Conservation (phyloP, 768 basidiomycete genomes). For the Rhodosporidiobolus odoratus region DNA sequence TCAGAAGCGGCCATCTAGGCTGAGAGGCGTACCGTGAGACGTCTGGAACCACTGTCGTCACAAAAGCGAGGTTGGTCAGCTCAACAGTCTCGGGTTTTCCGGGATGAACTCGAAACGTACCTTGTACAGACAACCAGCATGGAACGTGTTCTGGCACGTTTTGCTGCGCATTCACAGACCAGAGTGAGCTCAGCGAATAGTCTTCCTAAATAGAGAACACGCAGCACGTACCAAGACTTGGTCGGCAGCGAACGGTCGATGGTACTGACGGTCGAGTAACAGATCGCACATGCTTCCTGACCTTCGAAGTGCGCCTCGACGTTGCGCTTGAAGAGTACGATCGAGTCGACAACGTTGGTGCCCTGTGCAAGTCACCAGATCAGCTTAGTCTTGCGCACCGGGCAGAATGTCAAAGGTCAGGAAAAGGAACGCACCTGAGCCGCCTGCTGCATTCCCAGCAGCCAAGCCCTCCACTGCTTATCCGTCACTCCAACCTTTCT, state of each 20-base stretch:
- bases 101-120: background rate
- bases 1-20: no score
- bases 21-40: background rate
- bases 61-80: background rate
- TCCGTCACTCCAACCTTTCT: constrained; percentile 82
- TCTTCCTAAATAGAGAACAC: no score
- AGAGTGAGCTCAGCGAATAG: no score
- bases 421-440: constrained; percentile 59
- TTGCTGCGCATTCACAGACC: background rate
- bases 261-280: constrained; percentile 63
- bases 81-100: no score
- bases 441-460: constrained; percentile 84
- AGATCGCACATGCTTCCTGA: constrained; percentile 92
- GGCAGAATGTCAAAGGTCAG: background rate
- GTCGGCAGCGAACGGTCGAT: constrained; percentile 80
- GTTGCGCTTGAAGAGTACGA: constrained; percentile 88
- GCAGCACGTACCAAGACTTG: constrained; percentile 66
- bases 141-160: constrained; percentile 40
- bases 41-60: constrained; percentile 19
- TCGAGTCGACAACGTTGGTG: constrained; percentile 78
- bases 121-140: constrained; percentile 40
- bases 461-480: constrained; percentile 86
- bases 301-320: constrained; percentile 89
- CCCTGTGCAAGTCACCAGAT: constrained; percentile 56
- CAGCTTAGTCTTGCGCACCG: background rate